Conservation (phyloP, 176 grass and related monocot species). For the Zoysia japonica region DNA sequence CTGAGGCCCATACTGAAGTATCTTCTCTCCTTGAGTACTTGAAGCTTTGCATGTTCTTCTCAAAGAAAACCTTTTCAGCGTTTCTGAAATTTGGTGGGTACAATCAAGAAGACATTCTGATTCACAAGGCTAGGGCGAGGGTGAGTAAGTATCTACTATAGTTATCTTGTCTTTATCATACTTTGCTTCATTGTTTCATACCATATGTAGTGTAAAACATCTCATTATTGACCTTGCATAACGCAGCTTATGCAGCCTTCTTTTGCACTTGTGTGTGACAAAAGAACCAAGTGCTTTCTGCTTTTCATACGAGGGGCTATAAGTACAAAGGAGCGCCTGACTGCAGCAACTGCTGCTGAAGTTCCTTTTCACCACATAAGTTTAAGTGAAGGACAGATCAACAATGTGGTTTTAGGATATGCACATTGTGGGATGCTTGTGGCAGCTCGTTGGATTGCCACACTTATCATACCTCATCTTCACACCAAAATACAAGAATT, state of each 20-base stretch:
- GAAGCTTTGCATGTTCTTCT: slow-evolving; percentile 88
- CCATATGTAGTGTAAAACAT: neutral
- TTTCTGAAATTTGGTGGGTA: slow-evolving; percentile 83
- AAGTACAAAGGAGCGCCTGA: slow-evolving; percentile 79
- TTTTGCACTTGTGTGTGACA: slow-evolving; percentile 67
- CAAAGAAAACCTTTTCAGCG: slow-evolving; percentile 72
- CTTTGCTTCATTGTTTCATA: neutral
- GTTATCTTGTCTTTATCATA: neutral
- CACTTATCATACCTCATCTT: slow-evolving; percentile 53
- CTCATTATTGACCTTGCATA: slow-evolving; percentile 24
- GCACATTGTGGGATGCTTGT: slow-evolving; percentile 80
- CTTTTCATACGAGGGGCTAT: slow-evolving; percentile 84
- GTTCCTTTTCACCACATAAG: slow-evolving; percentile 85
- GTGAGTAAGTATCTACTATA: slow-evolving; percentile 64
- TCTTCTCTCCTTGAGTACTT: slow-evolving; percentile 64
- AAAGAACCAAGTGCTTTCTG: slow-evolving; percentile 71
- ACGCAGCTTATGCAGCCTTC: slow-evolving; percentile 84
- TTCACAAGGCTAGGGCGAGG: slow-evolving; percentile 80
- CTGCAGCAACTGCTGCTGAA: slow-evolving; percentile 68
- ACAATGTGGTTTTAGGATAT: slow-evolving; percentile 70
- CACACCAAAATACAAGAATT: slow-evolving; percentile 52
- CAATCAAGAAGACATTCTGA: slow-evolving; percentile 63
- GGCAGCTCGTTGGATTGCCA: slow-evolving; percentile 71
- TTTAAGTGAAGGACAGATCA: slow-evolving; percentile 64
- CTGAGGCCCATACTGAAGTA: slow-evolving; percentile 52